phyloP scores from a whole-genome alignment of 768 basidiomycete species.

The Dioszegia crocea region DNA sequence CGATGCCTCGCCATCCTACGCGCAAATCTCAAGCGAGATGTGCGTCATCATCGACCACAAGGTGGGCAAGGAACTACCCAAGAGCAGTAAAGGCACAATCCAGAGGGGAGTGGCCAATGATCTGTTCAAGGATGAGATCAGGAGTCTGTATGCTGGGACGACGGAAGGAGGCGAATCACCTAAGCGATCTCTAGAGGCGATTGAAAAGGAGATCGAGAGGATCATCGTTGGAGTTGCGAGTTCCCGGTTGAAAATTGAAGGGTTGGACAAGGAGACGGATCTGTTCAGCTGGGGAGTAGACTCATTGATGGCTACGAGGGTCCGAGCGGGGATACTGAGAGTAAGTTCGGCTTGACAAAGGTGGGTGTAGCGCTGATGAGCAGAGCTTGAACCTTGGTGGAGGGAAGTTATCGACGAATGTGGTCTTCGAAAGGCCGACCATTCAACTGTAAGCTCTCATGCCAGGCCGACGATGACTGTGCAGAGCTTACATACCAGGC shows the following conservation, averaged over 20 bases:
- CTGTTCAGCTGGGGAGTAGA: constrained; percentile 47
- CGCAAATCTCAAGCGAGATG: constrained; percentile 43
- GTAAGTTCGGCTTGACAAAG: constrained; percentile 14
- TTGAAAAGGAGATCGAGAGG: constrained; percentile 8
- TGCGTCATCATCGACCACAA: constrained; percentile 24
- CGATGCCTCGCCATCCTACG: constrained; percentile 37
- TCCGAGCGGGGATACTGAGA: constrained; percentile 33
- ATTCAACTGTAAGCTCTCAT: constrained; percentile 22
- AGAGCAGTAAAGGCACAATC: constrained; percentile 48
- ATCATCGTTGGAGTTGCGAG: constrained; percentile 8
- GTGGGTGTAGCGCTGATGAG: neutral
- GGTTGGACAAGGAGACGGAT: constrained; percentile 30
- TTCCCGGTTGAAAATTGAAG: neutral
- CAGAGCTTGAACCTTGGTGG: constrained; percentile 29
- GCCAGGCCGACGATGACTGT: no score
- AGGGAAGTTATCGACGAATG: constrained; percentile 26
- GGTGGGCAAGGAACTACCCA: constrained; percentile 27
- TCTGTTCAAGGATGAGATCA: constrained; percentile 38
- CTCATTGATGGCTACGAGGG: constrained; percentile 44
- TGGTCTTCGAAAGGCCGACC: constrained; percentile 44
- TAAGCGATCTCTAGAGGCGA: constrained; percentile 18
- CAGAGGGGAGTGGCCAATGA: constrained; percentile 47
- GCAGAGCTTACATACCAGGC: neutral
- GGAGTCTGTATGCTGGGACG: constrained; percentile 23
- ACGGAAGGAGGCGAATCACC: neutral